Evolutionary conservation across 192 early-diverging fungal genomes (phyloP).

Genomic region (Phlyctochytrium bullatum): DNA sequence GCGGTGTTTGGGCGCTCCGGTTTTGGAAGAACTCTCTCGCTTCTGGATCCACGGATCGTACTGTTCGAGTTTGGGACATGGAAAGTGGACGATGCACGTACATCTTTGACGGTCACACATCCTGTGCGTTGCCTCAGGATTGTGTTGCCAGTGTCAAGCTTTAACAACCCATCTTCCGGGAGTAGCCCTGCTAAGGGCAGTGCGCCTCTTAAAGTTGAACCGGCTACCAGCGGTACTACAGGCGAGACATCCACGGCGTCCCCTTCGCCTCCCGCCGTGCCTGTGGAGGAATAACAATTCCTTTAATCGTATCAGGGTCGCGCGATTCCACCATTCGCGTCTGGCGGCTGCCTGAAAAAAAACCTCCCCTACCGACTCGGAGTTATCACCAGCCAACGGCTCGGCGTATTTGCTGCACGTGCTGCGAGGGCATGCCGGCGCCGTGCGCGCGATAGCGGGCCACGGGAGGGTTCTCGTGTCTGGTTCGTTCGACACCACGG

Average conservation of each 20-base stretch:
- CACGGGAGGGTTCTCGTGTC: constrained; percentile 81
- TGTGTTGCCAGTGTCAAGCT: constrained; percentile 51
- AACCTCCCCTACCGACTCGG: constrained; percentile 42
- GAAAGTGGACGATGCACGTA: constrained; percentile 86
- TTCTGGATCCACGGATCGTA: constrained; percentile 91
- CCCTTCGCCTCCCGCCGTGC: constrained; percentile 8
- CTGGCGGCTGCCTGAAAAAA: constrained; percentile 84
- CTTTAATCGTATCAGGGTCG: constrained; percentile 90
- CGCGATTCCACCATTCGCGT: constrained; percentile 91
- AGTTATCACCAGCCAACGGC: constrained; percentile 22
- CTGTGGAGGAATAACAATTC: constrained; percentile 8
- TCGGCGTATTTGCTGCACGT: constrained; percentile 85
- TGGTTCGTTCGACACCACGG: constrained; percentile 88
- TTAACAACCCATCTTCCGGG: neutral
- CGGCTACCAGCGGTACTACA: constrained; percentile 46
- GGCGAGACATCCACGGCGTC: no score
- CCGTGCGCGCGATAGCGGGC: constrained; percentile 91
- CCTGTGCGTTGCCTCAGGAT: constrained; percentile 93
- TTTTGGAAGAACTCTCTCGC: constrained; percentile 87
- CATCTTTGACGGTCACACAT: constrained; percentile 91
- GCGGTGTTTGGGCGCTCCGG: constrained; percentile 97
- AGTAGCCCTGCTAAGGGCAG: neutral
- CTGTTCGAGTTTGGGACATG: constrained; percentile 97
- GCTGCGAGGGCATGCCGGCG: constrained; percentile 81
- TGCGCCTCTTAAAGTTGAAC: constrained; percentile 43